Conservation (phyloP, 148 eudicot genomes). For the Polygonum maritimum region DNA sequence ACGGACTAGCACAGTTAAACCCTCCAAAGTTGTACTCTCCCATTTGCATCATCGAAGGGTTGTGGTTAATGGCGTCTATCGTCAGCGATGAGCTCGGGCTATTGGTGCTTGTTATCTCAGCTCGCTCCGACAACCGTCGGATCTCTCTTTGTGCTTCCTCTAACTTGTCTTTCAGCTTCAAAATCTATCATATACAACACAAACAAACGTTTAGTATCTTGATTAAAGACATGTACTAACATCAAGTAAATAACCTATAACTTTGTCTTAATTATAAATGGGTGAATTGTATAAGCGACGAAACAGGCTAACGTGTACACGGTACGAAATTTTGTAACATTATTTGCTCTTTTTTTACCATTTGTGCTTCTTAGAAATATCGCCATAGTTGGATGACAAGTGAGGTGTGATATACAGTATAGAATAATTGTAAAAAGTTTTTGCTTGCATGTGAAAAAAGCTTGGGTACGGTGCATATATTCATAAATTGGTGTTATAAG, state of each 20-base stretch:
- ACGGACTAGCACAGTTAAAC: background rate
- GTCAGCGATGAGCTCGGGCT: conserved; percentile 15
- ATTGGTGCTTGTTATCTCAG: background rate
- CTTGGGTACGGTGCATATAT: background rate
- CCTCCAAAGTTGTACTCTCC: background rate
- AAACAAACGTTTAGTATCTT: too few species aligned
- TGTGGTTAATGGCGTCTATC: conserved; percentile 3
- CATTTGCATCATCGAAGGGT: background rate
- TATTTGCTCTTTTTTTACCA: too few species aligned
- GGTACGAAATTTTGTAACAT: too few species aligned
- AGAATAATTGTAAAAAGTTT: background rate
- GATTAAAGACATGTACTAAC: too few species aligned
- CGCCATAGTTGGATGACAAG: background rate
- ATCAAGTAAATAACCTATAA: too few species aligned
- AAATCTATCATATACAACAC: background rate
- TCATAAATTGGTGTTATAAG: background rate
- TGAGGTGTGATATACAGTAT: background rate
- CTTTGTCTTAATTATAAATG: too few species aligned
- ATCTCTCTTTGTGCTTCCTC: conserved; percentile 10
- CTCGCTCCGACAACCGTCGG: background rate
- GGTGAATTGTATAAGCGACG: too few species aligned
- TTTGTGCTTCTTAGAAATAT: too few species aligned
- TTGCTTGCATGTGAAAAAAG: background rate
- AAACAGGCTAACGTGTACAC: too few species aligned
- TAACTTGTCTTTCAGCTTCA: conserved; percentile 9